phyloP scores from a whole-genome alignment of 371 early-diverging fungal species.

The Mucor sp. region DNA sequence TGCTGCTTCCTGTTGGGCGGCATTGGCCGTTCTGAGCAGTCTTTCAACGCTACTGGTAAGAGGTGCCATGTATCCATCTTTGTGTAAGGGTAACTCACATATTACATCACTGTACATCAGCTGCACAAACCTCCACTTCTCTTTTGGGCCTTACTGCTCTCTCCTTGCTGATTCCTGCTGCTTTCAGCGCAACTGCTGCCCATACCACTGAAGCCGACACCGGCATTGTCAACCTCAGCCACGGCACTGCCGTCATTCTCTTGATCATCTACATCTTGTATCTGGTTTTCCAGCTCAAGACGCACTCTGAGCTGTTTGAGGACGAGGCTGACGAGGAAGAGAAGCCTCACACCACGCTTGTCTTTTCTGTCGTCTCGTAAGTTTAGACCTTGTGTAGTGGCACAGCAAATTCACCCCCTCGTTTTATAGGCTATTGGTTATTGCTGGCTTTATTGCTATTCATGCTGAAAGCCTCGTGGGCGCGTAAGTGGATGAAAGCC shows the following conservation, averaged over 20 bases:
- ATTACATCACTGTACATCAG: slow-evolving; percentile 22
- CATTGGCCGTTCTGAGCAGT: slow-evolving; percentile 63
- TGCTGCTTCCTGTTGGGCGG: slow-evolving; percentile 84
- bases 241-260: slow-evolving; percentile 73
- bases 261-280: slow-evolving; percentile 71
- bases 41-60: slow-evolving; percentile 72
- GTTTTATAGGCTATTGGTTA: slow-evolving; percentile 44
- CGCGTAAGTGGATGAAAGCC: slow-evolving; percentile 32
- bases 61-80: not conserved
- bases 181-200: slow-evolving; percentile 53
- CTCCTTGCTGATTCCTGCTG: slow-evolving; percentile 80
- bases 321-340: slow-evolving; percentile 57
- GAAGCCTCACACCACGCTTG: slow-evolving; percentile 50
- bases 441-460: slow-evolving; percentile 68
- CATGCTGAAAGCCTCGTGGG: slow-evolving; percentile 85
- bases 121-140: slow-evolving; percentile 79
- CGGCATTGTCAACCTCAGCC: slow-evolving; percentile 66
- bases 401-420: not conserved
- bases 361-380: slow-evolving; percentile 41
- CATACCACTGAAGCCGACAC: slow-evolving; percentile 23
- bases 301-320: slow-evolving; percentile 65
- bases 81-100: not conserved
- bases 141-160: slow-evolving; percentile 76
- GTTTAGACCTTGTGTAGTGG: not conserved
- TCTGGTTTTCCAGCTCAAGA: slow-evolving; percentile 78